Evolutionary conservation across 495 filamentous ascomycete genomes (phyloP), one percentile per base, ranked within the genome.

Genomic region (Glarea lozoyensis): DNA sequence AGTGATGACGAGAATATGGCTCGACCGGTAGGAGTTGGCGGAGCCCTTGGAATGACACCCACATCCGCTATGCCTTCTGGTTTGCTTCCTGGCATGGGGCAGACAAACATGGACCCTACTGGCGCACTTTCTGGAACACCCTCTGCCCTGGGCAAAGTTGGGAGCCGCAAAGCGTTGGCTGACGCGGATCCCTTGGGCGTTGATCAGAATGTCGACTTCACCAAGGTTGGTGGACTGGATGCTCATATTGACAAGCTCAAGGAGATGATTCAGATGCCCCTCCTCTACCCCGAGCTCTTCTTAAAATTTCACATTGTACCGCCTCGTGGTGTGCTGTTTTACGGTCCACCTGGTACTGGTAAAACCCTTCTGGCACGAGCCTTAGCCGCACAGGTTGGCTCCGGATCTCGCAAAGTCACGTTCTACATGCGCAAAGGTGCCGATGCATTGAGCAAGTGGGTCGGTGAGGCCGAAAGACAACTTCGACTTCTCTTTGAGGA

Each of bases 341-440:
- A 97, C 62, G 92, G 92, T 10, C 92, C 92, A 40, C 92, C 92
- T 13, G 92, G 92, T 54, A 98, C 92, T 9, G 92, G 92, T 74
- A 98, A 98, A 67, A 98, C 92, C 5, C 69, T 97, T 18, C 72
- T 98, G 55, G 92, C 92, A 29, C 78, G 92, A 49, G 92, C 92
- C 33, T 69, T 98, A 15, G 88, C 93, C 13, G 85, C 86, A 37
- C 84, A 81, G 44, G 79, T 92, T 38, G 71, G 73, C 3, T 63
- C 67, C 27, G 82, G 88, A 42, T 88, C 88, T 33, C 79, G 82
- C 40, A 96, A 97, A 58, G 87, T 98, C 37, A 96, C 86, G 0
- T 98, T 98, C 52, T 98, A 96, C 65, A 98, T 98, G 92, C 79
- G 92, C 29, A 98, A 98, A 60, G 92, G 93, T 43, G 93, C 89